A percentile compares a stretch with the other conserved stretches of the same genome.
Conservation (phyloP, 164 flowering plant genomes). For the Euptelea pleiosperma region DNA sequence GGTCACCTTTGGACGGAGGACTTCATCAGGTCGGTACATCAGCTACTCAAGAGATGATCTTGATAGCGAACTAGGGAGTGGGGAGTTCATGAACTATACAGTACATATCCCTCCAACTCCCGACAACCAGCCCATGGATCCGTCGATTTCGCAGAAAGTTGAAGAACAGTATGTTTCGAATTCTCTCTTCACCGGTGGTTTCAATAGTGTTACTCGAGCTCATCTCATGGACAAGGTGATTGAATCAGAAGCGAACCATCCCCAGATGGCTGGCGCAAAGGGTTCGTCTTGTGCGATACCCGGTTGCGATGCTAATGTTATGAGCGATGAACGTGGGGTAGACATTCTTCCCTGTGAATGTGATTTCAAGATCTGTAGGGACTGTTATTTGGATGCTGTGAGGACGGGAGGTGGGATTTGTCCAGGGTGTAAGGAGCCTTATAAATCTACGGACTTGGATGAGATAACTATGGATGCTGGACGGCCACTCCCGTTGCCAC, state of each 20-base stretch:
- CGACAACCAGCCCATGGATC: slow-evolving; percentile 60
- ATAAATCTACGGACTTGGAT: slow-evolving; percentile 39
- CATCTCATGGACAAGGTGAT: slow-evolving; percentile 71
- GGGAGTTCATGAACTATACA: slow-evolving; percentile 46
- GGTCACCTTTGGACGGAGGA: slow-evolving; percentile 48
- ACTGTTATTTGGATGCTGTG: slow-evolving; percentile 52
- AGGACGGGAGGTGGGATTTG: slow-evolving; percentile 46
- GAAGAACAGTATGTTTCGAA: slow-evolving; percentile 71
- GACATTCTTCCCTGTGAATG: slow-evolving; percentile 72
- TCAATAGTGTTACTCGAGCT: slow-evolving; percentile 53
- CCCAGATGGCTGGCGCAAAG: slow-evolving; percentile 72
- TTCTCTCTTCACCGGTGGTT: slow-evolving; percentile 69
- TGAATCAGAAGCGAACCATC: slow-evolving; percentile 54
- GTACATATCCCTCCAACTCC: slow-evolving; percentile 68
- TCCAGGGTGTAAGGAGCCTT: slow-evolving; percentile 59
- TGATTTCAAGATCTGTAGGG: slow-evolving; percentile 56
- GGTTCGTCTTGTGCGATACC: slow-evolving; percentile 51
- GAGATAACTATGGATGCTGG: slow-evolving; percentile 24
- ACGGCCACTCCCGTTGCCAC: slow-evolving; percentile 29
- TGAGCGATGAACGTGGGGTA: slow-evolving; percentile 56
- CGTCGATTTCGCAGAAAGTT: slow-evolving; percentile 44
- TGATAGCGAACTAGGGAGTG: slow-evolving; percentile 46
- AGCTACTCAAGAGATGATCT: slow-evolving; percentile 54
- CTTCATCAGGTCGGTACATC: slow-evolving; percentile 53
- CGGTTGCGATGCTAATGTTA: slow-evolving; percentile 56